A percentile compares a stretch with the other conserved stretches of the same genome.
phyloP scores from a whole-genome alignment of 2,329 filamentous ascomycete species.

The Cordyceps fumosorosea region DNA sequence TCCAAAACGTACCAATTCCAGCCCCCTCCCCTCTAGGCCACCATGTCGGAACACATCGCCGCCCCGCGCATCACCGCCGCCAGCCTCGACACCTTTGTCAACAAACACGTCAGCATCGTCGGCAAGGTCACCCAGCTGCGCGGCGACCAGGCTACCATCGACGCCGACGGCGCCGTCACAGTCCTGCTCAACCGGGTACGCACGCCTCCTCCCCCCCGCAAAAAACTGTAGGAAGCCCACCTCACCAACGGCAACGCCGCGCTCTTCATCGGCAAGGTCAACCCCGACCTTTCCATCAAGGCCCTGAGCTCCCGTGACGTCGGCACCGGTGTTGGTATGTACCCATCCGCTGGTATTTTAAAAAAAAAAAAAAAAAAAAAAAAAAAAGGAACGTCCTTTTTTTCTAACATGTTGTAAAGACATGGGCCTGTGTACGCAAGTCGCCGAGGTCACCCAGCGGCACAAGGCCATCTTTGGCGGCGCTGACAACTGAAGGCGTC shows the following conservation, averaged over 20 bases:
- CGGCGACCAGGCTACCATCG: conserved; percentile 73
- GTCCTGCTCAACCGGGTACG: conserved; percentile 65
- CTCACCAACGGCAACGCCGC: conserved; percentile 62
- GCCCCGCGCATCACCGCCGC: conserved; percentile 77
- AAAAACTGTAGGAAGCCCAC: conserved; percentile 54
- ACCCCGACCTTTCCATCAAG: conserved; percentile 64
- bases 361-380: no score
- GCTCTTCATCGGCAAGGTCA: conserved; percentile 76
- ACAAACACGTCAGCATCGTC: conserved; percentile 72
- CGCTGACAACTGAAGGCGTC: conserved; percentile 33
- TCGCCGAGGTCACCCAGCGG: conserved; percentile 80
- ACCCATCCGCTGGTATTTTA: no score
- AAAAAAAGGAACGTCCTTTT: background rate
- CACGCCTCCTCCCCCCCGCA: no score
- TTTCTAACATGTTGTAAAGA: conserved; percentile 42
- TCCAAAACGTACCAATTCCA: background rate
- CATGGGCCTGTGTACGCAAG: conserved; percentile 65
- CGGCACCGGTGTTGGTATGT: conserved; percentile 62
- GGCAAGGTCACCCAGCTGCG: conserved; percentile 79
- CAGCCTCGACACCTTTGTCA: conserved; percentile 71
- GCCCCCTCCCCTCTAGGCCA: background rate
- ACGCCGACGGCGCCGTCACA: conserved; percentile 71
- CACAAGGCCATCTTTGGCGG: conserved; percentile 74
- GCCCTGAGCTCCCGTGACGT: conserved; percentile 65
- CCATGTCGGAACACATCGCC: conserved; percentile 61